Evolutionary conservation across 2,329 filamentous ascomycete genomes (phyloP), one percentile per base, ranked within the genome.

Genomic region (Aspergillus neotritici): DNA sequence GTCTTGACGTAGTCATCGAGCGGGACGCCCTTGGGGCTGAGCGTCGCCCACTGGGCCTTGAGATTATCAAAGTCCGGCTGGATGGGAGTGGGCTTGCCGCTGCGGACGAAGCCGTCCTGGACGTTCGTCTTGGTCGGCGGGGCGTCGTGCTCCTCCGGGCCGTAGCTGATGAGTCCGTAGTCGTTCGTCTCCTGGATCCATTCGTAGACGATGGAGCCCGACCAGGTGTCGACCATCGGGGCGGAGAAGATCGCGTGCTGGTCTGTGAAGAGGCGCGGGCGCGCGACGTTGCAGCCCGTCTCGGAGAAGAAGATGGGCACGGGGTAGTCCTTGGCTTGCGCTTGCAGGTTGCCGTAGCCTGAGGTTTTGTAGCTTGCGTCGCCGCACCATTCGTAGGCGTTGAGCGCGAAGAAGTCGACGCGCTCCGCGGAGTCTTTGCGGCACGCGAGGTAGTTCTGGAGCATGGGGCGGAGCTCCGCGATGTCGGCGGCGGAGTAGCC

Each of bases 231-330:
- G 5, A 76, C 69, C 88, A 94, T 94, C 3, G 86, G 67, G 0
- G 74, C 54, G 34, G 86, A 84, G 56, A 93, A 84, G 54, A 94
- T 87, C 38, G 86, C 82, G 32, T 77, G 74, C 65, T 93, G 86
- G 60, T 94, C 70, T n/a, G 61, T 55, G 45, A 73, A 73, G 5
- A 63, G 67, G 29, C 70, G 66, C 10, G 70, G 70, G 7, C 59
- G 61, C 9, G 60, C 57, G 8, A 62, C 64, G 61, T 86, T 90
- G 75, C 88, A 94, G 46, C 88, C 88, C 3, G 87, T 93, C 68
- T 94, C 88, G 29, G 86, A 90, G 68, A 94, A 87, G 74, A 89
- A 90, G 56, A 93, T 87, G 14, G 87, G 88, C n/a, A 94, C 80
- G 36, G 82, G 83, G 65, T 88, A 90, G 55, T 79, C 67, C 31